phyloP scores from a whole-genome alignment of 257 asterid species.

The Eustoma russellianum region DNA sequence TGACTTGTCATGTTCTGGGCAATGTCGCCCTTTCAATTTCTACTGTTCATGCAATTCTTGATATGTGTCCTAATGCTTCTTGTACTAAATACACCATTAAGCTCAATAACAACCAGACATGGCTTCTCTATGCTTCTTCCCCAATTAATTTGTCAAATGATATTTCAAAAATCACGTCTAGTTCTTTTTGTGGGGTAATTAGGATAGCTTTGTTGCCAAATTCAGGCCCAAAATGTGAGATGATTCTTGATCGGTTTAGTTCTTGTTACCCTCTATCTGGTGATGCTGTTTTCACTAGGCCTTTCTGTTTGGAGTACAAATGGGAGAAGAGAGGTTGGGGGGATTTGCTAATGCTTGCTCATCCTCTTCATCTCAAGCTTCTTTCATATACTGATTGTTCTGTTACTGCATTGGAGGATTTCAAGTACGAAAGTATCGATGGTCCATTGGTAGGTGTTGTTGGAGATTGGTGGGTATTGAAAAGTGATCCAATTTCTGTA shows the following conservation, averaged over 20 bases:
- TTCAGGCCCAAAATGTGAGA: conserved; percentile 28
- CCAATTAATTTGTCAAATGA: conserved; percentile 46
- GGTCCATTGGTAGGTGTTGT: conserved; percentile 89
- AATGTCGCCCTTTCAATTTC: conserved; percentile 45
- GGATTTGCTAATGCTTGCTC: conserved; percentile 86
- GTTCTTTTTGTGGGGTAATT: conserved; percentile 53
- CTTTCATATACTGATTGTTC: conserved; percentile 37
- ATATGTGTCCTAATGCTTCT: conserved; percentile 33
- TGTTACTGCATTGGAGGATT: conserved; percentile 44
- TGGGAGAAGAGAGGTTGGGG: conserved; percentile 93
- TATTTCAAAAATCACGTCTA: conserved; percentile 34
- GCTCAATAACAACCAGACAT: conserved; percentile 73
- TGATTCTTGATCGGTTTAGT: conserved; percentile 57
- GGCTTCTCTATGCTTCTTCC: conserved; percentile 76
- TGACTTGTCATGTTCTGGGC: conserved; percentile 47
- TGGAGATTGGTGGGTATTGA: conserved; percentile 82
- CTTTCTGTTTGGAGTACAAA: conserved; percentile 65
- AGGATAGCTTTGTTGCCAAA: conserved; percentile 70
- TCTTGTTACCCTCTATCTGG: conserved; percentile 72
- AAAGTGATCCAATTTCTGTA: conserved; percentile 59
- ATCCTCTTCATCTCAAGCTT: conserved; percentile 75
- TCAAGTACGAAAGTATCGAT: conserved; percentile 69
- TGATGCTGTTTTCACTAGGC: conserved; percentile 45
- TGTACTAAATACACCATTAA: conserved; percentile 53
- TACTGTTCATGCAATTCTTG: conserved; percentile 70